Evolutionary conservation across 441 rosid species (phyloP).

Genomic region (Erodium trifolium): DNA sequence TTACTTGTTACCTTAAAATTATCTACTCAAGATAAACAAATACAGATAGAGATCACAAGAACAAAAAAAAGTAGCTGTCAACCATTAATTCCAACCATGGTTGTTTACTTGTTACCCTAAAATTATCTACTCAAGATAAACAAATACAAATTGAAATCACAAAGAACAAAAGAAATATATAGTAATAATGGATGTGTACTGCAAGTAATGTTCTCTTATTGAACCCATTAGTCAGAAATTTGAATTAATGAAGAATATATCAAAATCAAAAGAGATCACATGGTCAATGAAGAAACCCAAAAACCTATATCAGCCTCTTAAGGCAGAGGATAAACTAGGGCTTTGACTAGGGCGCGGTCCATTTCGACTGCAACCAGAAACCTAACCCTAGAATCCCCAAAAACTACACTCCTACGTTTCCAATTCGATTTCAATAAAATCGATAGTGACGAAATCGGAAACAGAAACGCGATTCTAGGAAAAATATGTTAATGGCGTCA

Average conservation of each 20-base stretch:
- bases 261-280: not conserved
- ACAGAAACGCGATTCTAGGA: not conserved
- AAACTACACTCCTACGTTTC: not conserved
- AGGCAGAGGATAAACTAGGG: not conserved
- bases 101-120: no score
- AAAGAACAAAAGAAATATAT: not conserved
- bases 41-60: not conserved
- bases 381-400: not conserved
- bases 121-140: no score
- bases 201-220: not conserved
- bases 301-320: not conserved
- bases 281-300: not conserved
- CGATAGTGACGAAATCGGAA: not conserved
- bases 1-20: not conserved
- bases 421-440: not conserved
- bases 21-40: not conserved
- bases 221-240: not conserved
- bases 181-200: not conserved
- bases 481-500: no score
- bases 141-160: not conserved
- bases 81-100: no score
- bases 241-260: not conserved
- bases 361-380: conserved; percentile 1
- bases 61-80: no score
- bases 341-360: not conserved